Evolutionary conservation across 106 monocot genomes (phyloP).

Genomic region (Agapanthus africanus): DNA sequence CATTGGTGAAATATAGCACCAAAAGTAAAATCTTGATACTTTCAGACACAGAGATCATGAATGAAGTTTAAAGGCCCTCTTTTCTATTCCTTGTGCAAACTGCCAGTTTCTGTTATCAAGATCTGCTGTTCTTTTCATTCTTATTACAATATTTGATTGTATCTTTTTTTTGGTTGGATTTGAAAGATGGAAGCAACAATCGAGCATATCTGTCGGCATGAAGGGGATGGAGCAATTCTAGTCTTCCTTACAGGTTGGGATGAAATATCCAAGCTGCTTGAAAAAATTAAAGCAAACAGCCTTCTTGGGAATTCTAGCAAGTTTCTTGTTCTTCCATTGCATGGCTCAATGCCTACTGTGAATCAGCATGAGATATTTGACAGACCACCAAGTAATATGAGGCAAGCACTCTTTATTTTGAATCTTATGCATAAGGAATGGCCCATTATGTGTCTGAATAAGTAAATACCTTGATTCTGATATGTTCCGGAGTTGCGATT

Average conservation of each 20-base stretch:
- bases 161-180: conserved; percentile 3
- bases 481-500: not conserved
- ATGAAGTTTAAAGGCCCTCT: too few species aligned
- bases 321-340: conserved; percentile 86
- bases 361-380: conserved; percentile 99
- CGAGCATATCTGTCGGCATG: conserved; percentile 77
- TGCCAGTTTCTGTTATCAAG: conserved; percentile 1
- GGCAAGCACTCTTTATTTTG: conserved; percentile 29
- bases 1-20: too few species aligned
- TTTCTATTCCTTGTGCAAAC: not conserved
- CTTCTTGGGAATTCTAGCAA: conserved; percentile 72
- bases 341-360: conserved; percentile 97
- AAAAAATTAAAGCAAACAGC: conserved; percentile 71
- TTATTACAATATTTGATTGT: not conserved
- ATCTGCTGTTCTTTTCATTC: not conserved
- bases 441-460: not conserved
- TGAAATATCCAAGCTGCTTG: conserved; percentile 91
- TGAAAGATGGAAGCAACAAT: conserved; percentile 81
- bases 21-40: too few species aligned
- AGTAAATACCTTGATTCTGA: not conserved
- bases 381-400: conserved; percentile 67
- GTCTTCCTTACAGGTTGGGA: conserved; percentile 99
- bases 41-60: not conserved
- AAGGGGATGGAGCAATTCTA: conserved; percentile 91
- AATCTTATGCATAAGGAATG: not conserved